A percentile compares a stretch with the other conserved stretches of the same genome.
phyloP scores from a whole-genome alignment of 1,284 basidiomycete species.

The Chalciporus sp. region DNA sequence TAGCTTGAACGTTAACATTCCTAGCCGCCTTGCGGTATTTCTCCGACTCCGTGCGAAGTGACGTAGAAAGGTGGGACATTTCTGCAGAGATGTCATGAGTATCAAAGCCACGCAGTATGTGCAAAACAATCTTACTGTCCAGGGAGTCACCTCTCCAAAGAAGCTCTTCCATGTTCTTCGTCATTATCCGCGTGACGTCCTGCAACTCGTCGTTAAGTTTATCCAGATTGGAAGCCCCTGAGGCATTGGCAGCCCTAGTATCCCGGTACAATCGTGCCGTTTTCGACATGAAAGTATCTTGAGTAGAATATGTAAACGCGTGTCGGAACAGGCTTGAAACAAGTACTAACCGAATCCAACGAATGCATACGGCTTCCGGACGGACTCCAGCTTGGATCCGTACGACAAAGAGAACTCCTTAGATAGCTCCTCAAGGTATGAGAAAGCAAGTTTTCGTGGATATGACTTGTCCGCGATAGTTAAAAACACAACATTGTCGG shows the following conservation, averaged over 20 bases:
- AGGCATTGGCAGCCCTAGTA: constrained; percentile 82
- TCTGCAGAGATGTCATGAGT: constrained; percentile 46
- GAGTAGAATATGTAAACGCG: constrained; percentile 6
- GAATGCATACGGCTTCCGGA: constrained; percentile 92
- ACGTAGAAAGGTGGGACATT: constrained; percentile 98
- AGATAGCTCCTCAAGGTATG: constrained; percentile 94
- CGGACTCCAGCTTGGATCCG: constrained; percentile 84
- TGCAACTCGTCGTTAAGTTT: constrained; percentile 94
- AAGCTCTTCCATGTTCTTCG: constrained; percentile 99
- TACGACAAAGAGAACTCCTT: constrained; percentile 95
- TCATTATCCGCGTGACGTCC: constrained; percentile 99
- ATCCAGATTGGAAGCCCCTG: constrained; percentile 72
- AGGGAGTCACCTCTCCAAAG: constrained; percentile 97
- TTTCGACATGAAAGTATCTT: constrained; percentile 98
- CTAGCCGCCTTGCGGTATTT: constrained; percentile 96
- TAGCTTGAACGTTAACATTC: constrained; percentile 92
- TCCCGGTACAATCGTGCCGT: constrained; percentile 95
- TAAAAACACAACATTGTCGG: constrained; percentile 92
- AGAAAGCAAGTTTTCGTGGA: constrained; percentile 96
- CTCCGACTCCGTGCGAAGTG: constrained; percentile 95
- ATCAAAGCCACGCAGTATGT: constrained; percentile 4
- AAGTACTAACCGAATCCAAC: constrained; percentile 81
- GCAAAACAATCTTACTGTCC: constrained; percentile 65
- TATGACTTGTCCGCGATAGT: constrained; percentile 97
- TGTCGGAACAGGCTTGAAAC: background rate